These are phyloP conservation scores for Cydonia oblonga DNA, from an alignment of 331 rosid species.

Conservation along the genomic window DNA sequence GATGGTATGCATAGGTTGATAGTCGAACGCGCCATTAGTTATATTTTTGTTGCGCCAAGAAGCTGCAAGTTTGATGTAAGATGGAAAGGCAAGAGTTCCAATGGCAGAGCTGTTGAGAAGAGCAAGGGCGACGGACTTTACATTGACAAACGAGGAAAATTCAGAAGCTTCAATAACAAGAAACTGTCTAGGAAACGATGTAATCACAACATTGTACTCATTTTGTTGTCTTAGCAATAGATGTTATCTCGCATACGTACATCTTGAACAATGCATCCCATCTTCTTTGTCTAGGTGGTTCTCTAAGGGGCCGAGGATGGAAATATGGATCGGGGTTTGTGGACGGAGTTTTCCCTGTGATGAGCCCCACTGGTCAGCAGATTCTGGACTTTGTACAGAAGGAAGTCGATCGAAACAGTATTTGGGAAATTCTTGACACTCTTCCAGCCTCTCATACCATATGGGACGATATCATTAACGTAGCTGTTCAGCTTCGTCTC, in stretches of 20 bases:
- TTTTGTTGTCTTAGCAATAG: constrained; percentile 2
- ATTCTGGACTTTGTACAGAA: constrained; percentile 53
- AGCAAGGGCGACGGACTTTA: constrained; percentile 60
- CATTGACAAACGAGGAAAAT: constrained; percentile 62
- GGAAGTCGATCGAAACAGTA: constrained; percentile 31
- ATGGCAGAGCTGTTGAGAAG: constrained; percentile 41
- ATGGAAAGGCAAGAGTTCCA: constrained; percentile 46
- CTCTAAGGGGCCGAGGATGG: constrained; percentile 90
- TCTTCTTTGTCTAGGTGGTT: constrained; percentile 57
- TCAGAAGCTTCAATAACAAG: constrained; percentile 72
- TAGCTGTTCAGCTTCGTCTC: constrained; percentile 82
- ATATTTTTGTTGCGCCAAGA: constrained; percentile 33
- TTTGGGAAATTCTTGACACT: constrained; percentile 55
- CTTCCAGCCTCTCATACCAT: constrained; percentile 66
- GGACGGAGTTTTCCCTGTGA: constrained; percentile 78
- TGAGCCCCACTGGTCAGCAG: constrained; percentile 59
- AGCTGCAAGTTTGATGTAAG: constrained; percentile 29
- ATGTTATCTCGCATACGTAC: neutral
- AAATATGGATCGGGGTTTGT: constrained; percentile 94
- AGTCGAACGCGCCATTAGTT: constrained; percentile 24
- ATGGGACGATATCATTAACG: constrained; percentile 81
- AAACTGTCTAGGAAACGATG: constrained; percentile 75
- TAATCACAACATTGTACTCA: constrained; percentile 20
- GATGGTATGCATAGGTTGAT: constrained; percentile 38
- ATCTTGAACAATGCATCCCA: constrained; percentile 11